Base-by-base conservation (phyloP, 2,329 filamentous ascomycete genomes). In the Beauveria sp. region DNA sequence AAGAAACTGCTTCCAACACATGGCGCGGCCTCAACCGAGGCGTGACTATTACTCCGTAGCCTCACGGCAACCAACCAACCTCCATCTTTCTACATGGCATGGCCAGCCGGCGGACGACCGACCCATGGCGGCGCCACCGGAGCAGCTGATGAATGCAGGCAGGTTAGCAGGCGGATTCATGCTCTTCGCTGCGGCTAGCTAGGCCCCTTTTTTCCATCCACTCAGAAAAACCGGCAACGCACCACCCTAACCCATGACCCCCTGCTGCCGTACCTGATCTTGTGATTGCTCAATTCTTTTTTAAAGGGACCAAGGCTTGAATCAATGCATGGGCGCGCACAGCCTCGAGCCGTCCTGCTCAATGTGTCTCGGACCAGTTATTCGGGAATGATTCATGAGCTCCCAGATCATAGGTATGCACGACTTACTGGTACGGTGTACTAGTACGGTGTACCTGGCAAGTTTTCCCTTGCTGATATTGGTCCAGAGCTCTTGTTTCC, bases 181-280 rank as follows among this genome's bases (percentile, higher is more conserved):
- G 22, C 38, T 38, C 14, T n/a, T 7, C 26, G 34, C 34, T 28
- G 40, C 24, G 16, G 22, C 31, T 38, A 16, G 20, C 58, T 14
- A 48, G 38, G 42, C 58, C 42, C 48, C 26, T n/a, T 53, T 60
- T 38, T 48, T 16, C 34, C 26, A 45, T 45, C 57, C 57, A 52
- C 57, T 24, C 57, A 52, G 46, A 22, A 46, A 49, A 10, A 18
- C 5, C 31, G 7, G n/a, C 48, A 24, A 24, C 38, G 48, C 57
- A 60, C 58, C 57, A 60, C 49, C 58, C 58, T 54, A 46, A 60
- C 58, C 58, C 50, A 60, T 54, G 58, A 54, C 58, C 58, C 34
- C 50, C 58, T 48, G 40, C 42, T 22, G 42, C 48, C 48, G 58
- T 60, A 54, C 58, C 58, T 60, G 58, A 60, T 60, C 58, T 60